Evolutionary conservation across 2,329 filamentous ascomycete species (phyloP), one percentile per base, ranked within the genome.

Genomic region (Scedosporium boydii): DNA sequence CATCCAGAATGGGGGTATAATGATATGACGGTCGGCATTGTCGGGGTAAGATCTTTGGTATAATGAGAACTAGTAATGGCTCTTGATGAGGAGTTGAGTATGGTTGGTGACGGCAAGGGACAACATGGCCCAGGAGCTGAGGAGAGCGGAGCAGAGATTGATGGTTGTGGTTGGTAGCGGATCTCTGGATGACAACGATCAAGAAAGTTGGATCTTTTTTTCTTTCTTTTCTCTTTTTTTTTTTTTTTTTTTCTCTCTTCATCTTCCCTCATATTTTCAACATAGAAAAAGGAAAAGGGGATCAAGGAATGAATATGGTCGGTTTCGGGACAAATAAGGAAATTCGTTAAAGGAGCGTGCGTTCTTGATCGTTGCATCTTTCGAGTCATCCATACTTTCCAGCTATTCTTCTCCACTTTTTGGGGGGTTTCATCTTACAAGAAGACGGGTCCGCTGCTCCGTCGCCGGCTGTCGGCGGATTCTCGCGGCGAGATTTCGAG

Each of bases 401-500:
- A 9, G 4, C 34, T 12, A 12, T 12, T 14, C 12, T 38, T 38
- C 10, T 38, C 34, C 34, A 38, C 34, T 27, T 62, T 23, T 59
- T n/a, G n/a, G n/a, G 14, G 16, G n/a, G 44, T 59, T 51, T 27
- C 57, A 16, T 56, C 51, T 55, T 26, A 59, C 23, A 60, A 16
- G 29, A 63, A 61, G 16, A 51, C 61, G 26, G 60, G 23, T 6
- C 55, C 62, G 27, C 62, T 64, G 58, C 62, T 63, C 41, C 61
- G 59, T 67, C 74, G 73, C 70, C 76, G 79, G 51, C 73, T 75
- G 65, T 87, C 85, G 12, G 75, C 73, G 23, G 84, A 87, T 55
- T 72, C 71, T 27, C 82, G 78, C 23, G 83, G 80, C 21, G 81
- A 80, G 57, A 93, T 80, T 59, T 92, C 86, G 59, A 95, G 76